These are phyloP conservation scores for Austroboletus niveus DNA, from an alignment of 1,284 basidiomycete species.

Conservation along the genomic window DNA sequence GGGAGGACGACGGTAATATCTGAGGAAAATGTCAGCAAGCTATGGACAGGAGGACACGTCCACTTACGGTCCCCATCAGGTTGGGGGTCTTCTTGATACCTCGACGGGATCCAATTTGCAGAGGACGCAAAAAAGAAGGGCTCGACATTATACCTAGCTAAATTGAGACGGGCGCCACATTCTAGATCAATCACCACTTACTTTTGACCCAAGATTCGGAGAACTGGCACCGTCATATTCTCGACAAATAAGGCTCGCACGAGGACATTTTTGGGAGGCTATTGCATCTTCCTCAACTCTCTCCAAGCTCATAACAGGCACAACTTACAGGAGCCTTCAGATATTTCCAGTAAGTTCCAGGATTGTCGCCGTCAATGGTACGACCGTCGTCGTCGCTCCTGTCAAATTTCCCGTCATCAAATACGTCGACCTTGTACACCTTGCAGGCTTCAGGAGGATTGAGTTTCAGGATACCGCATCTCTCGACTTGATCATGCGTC, in stretches of 20 bases:
- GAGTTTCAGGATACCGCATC: conserved; percentile 38
- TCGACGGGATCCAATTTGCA: conserved; percentile 52
- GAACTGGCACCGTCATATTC: conserved; percentile 43
- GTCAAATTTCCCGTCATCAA: conserved; percentile 32
- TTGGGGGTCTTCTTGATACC: conserved; percentile 47
- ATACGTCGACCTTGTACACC: conserved; percentile 44
- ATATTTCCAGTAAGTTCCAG: conserved; percentile 17
- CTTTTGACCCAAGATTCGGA: conserved; percentile 54
- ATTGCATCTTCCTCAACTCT: conserved; percentile 3
- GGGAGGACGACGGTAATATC: conserved; percentile 50
- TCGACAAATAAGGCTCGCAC: conserved; percentile 53
- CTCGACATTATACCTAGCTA: conserved; percentile 38
- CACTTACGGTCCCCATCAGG: conserved; percentile 46
- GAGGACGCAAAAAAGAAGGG: conserved; percentile 61
- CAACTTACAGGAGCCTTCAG: conserved; percentile 19
- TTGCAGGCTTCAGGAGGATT: conserved; percentile 28
- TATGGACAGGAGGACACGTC: no score
- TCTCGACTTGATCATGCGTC: conserved; percentile 44
- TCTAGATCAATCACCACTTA: conserved; percentile 18
- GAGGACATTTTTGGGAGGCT: conserved; percentile 37
- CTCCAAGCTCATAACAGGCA: not conserved
- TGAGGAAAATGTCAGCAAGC: conserved; percentile 16
- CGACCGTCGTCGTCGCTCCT: conserved; percentile 3
- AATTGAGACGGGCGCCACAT: not conserved
- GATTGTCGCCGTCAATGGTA: conserved; percentile 6